These are phyloP conservation scores for Botryosphaeria dothidea DNA, from an alignment of 2,329 filamentous ascomycete species.

Conservation along the genomic window DNA sequence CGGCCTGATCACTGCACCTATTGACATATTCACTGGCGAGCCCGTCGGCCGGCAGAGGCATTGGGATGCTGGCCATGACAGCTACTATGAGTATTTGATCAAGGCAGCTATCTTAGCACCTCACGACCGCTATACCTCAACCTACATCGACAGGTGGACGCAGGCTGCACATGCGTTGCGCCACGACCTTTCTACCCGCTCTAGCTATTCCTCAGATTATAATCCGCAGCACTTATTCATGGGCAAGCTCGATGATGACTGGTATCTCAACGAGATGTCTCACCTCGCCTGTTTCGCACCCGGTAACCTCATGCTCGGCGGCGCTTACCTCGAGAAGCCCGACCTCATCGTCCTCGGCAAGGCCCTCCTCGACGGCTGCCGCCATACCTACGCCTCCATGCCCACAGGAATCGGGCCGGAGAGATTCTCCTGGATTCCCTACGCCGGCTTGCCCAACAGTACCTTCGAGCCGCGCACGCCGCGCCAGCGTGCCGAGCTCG, in stretches of 20 bases:
- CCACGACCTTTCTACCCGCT: constrained; percentile 37
- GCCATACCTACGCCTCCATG: constrained; percentile 38
- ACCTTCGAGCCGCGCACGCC: constrained; percentile 30
- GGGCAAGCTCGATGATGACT: constrained; percentile 32
- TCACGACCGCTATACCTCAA: constrained; percentile 34
- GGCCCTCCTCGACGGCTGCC: constrained; percentile 43
- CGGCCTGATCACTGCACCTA: constrained; percentile 44
- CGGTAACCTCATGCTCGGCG: constrained; percentile 42
- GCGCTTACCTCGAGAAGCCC: constrained; percentile 32
- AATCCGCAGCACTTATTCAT: constrained; percentile 43
- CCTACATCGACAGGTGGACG: constrained; percentile 36
- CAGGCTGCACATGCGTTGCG: constrained; percentile 39
- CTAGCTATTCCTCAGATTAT: constrained; percentile 34
- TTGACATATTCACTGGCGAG: constrained; percentile 45
- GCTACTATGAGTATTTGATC: constrained; percentile 45
- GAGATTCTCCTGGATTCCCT: constrained; percentile 40
- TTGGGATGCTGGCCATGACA: constrained; percentile 48
- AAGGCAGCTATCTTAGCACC: constrained; percentile 43
- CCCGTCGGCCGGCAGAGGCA: constrained; percentile 41
- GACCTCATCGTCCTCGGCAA: constrained; percentile 38
- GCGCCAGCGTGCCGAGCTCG: constrained; percentile 32
- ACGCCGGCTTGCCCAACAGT: constrained; percentile 34
- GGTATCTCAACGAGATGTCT: constrained; percentile 40
- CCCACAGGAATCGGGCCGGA: constrained; percentile 42
- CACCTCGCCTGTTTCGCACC: constrained; percentile 45